Conservation (phyloP, 441 rosid genomes). For the Oxalis stricta region DNA sequence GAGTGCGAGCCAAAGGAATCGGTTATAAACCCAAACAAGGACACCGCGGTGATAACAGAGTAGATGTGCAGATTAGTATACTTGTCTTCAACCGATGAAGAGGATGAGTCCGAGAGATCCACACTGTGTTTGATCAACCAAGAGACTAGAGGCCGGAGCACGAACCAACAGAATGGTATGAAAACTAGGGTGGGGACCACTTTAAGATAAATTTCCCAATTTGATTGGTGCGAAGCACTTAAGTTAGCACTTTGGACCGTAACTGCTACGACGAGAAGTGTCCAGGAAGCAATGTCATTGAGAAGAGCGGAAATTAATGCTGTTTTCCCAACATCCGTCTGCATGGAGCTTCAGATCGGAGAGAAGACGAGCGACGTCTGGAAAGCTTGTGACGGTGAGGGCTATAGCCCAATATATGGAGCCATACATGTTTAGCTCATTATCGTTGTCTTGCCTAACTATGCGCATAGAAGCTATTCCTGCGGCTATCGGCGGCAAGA, state of each 20-base stretch:
- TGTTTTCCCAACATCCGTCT: constrained; percentile 15
- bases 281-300: constrained; percentile 15
- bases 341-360: constrained; percentile 20
- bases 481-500: not conserved
- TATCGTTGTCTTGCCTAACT: not conserved
- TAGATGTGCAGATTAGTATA: constrained; percentile 13
- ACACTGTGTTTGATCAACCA: constrained; percentile 11
- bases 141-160: constrained; percentile 19
- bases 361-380: constrained; percentile 18
- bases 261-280: constrained; percentile 6
- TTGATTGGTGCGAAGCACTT: not conserved
- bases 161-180: constrained; percentile 13
- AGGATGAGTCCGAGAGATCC: not conserved
- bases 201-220: not conserved
- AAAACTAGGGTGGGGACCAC: constrained; percentile 4
- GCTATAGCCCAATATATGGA: constrained; percentile 17
- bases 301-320: constrained; percentile 15
- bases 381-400: constrained; percentile 19
- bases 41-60: constrained; percentile 18
- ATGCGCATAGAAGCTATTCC: constrained; percentile 7
- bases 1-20: constrained; percentile 34
- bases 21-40: constrained; percentile 23
- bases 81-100: not conserved
- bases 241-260: constrained; percentile 4
- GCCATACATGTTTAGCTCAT: not conserved